Percentiles rank a stretch among this genome's conserved stretches.
phyloP scores from a whole-genome alignment of 371 early-diverging fungal genomes.

The Caulochytrium protostelioides region DNA sequence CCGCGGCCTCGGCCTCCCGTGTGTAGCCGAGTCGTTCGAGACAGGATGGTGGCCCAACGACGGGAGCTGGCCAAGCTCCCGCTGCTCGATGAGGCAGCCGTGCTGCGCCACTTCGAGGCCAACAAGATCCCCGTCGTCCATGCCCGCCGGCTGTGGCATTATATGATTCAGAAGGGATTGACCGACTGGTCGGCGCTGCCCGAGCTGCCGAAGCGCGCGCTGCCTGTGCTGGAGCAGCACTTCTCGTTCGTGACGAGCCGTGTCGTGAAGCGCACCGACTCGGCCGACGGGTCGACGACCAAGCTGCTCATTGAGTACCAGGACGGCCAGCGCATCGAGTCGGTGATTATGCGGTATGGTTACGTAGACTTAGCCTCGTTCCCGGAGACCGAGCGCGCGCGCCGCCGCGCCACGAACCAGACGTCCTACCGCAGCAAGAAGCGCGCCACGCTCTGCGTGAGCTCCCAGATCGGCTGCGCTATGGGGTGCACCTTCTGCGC shows the following conservation, averaged over 20 bases:
- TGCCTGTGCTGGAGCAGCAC: slow-evolving; percentile 10
- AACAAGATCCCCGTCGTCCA: not conserved
- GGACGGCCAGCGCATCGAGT: slow-evolving; percentile 22
- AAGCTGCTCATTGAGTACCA: slow-evolving; percentile 25
- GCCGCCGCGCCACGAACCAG: not conserved
- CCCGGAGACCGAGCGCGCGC: slow-evolving; percentile 14
- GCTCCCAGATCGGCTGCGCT: slow-evolving; percentile 74
- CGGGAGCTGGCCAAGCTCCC: too few species aligned
- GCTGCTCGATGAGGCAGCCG: not conserved
- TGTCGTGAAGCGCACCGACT: slow-evolving; percentile 13
- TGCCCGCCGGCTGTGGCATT: not conserved
- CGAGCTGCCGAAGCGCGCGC: slow-evolving; percentile 15
- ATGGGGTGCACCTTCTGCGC: slow-evolving; percentile 69
- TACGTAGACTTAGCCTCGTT: slow-evolving; percentile 14
- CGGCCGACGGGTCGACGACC: slow-evolving; percentile 22
- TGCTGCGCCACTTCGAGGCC: not conserved
- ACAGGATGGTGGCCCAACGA: too few species aligned
- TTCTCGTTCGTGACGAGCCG: slow-evolving; percentile 14
- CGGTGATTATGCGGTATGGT: slow-evolving; percentile 27
- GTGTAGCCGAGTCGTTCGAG: too few species aligned
- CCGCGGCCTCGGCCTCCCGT: too few species aligned
- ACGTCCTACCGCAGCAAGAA: slow-evolving; percentile 10
- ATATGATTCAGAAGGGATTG: not conserved
- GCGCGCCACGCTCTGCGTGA: slow-evolving; percentile 65
- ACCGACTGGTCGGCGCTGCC: slow-evolving; percentile 3